Percentiles rank a stretch among this genome's conserved stretches.
These are phyloP conservation scores for Exophiala oligosperma DNA, from an alignment of 2,329 filamentous ascomycete genomes.

Conservation along the genomic window DNA sequence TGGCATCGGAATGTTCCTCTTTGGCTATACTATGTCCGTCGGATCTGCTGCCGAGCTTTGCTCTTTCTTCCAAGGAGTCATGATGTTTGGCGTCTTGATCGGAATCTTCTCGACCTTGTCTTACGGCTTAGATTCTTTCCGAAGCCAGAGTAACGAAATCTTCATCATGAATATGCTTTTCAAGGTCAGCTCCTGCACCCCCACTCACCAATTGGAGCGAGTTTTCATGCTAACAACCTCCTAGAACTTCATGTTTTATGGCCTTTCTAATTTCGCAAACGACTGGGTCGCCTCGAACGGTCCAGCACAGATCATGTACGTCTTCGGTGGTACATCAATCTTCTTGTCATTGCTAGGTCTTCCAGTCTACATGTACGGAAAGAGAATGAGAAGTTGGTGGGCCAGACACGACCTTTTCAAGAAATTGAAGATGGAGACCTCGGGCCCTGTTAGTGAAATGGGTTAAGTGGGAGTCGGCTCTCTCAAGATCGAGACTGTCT, in stretches of 20 bases:
- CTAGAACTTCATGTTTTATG: slow-evolving; percentile 35
- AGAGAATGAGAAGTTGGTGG: slow-evolving; percentile 27
- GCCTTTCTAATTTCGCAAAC: slow-evolving; percentile 32
- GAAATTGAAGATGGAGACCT: slow-evolving; percentile 24
- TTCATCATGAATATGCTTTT: slow-evolving; percentile 36
- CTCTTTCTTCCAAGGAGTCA: slow-evolving; percentile 33
- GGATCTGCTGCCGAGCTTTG: slow-evolving; percentile 29
- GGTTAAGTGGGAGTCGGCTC: slow-evolving; percentile 4
- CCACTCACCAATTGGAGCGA: not conserved
- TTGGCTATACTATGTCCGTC: slow-evolving; percentile 26
- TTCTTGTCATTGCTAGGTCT: slow-evolving; percentile 29
- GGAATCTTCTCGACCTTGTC: slow-evolving; percentile 29
- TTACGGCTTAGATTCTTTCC: slow-evolving; percentile 33
- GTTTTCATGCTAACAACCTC: not conserved
- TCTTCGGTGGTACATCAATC: slow-evolving; percentile 33
- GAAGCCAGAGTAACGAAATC: slow-evolving; percentile 32
- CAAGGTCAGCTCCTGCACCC: slow-evolving; percentile 19
- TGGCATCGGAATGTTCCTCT: slow-evolving; percentile 33
- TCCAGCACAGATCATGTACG: slow-evolving; percentile 32
- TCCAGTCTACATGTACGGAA: slow-evolving; percentile 33
- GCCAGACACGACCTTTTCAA: slow-evolving; percentile 22
- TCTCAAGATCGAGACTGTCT: too few relatives aligned
- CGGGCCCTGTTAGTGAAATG: slow-evolving; percentile 18
- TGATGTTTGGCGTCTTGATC: slow-evolving; percentile 32
- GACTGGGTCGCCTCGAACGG: slow-evolving; percentile 30